Percentiles rank a stretch among this genome's conserved stretches.
Conservation (phyloP, 129 eudicot genomes). For the Pittosporum tobira region DNA sequence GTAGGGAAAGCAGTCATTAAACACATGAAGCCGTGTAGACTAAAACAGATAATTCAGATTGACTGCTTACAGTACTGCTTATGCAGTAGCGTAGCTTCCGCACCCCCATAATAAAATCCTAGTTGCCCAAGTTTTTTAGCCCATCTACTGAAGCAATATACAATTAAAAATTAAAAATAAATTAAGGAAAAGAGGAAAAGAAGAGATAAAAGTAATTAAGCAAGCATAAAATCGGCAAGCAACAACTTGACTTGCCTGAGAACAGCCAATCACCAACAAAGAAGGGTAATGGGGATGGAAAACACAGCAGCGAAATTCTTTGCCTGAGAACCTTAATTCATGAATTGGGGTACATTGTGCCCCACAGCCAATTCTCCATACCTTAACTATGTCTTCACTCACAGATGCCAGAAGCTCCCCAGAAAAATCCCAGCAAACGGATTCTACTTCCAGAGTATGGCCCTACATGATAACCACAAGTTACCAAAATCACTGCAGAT, state of each 20-base stretch:
- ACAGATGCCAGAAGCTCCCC: slow-evolving; percentile 54
- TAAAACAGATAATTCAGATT: no score
- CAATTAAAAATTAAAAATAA: no score
- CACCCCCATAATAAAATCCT: no score
- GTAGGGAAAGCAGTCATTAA: no score
- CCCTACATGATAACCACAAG: slow-evolving; percentile 27
- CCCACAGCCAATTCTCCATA: slow-evolving; percentile 57
- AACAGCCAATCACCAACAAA: slow-evolving; percentile 43
- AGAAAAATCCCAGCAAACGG: slow-evolving; percentile 46
- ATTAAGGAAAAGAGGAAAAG: no score
- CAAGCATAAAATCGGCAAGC: no score
- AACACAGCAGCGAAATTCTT: slow-evolving; percentile 40
- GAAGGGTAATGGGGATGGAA: slow-evolving; percentile 51
- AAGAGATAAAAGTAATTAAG: no score
- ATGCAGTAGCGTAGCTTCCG: no score
- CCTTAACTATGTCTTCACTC: slow-evolving; percentile 45
- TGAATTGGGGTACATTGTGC: slow-evolving; percentile 36
- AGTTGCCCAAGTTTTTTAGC: no score
- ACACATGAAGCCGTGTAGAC: no score
- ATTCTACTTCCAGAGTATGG: slow-evolving; percentile 29
- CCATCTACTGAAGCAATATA: no score
- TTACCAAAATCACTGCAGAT: not conserved
- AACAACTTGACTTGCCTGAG: slow-evolving; percentile 35
- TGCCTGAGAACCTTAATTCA: slow-evolving; percentile 36
- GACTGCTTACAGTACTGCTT: no score